phyloP scores from a whole-genome alignment of 139 green algal species.

The Chlamydomonas asymmetrica region DNA sequence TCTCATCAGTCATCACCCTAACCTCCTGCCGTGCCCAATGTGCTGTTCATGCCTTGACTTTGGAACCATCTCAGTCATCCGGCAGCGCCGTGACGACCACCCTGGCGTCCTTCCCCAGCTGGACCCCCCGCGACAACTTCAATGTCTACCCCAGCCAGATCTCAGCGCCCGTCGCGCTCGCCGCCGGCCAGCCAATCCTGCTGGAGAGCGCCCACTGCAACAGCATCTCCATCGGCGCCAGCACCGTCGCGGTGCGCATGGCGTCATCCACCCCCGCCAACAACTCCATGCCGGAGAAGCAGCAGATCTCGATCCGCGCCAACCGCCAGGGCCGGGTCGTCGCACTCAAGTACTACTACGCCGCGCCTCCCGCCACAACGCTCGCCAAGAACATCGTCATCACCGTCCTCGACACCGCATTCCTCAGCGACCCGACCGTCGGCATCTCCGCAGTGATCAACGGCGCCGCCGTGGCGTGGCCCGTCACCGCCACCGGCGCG shows the following conservation, averaged over 20 bases:
- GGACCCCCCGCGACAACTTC: slow-evolving; percentile 1
- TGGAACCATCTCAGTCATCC: too few relatives aligned
- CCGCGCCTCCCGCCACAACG: slow-evolving; percentile 1
- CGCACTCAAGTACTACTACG: slow-evolving; percentile 20
- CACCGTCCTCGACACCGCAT: background rate
- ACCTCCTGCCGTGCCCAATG: too few relatives aligned
- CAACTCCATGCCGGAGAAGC: slow-evolving; percentile 19
- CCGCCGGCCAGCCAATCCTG: slow-evolving; percentile 25
- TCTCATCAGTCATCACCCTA: too few relatives aligned
- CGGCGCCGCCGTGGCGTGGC: background rate
- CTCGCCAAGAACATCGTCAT: background rate
- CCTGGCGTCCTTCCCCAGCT: slow-evolving; percentile 6
- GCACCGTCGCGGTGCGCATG: slow-evolving; percentile 24
- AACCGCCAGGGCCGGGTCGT: background rate
- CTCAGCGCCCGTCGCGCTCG: slow-evolving; percentile 8
- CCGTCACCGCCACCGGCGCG: background rate
- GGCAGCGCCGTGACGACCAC: too few relatives aligned
- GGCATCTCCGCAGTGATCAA: background rate
- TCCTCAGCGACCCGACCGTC: background rate
- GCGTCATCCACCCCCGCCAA: background rate
- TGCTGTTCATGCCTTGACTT: too few relatives aligned
- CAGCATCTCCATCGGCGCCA: background rate
- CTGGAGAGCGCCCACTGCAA: slow-evolving; percentile 27
- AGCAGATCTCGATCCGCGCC: background rate
- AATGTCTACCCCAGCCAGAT: slow-evolving; percentile 6